Conservation (phyloP, 2,329 filamentous ascomycete species). For the Penicillium sp. region DNA sequence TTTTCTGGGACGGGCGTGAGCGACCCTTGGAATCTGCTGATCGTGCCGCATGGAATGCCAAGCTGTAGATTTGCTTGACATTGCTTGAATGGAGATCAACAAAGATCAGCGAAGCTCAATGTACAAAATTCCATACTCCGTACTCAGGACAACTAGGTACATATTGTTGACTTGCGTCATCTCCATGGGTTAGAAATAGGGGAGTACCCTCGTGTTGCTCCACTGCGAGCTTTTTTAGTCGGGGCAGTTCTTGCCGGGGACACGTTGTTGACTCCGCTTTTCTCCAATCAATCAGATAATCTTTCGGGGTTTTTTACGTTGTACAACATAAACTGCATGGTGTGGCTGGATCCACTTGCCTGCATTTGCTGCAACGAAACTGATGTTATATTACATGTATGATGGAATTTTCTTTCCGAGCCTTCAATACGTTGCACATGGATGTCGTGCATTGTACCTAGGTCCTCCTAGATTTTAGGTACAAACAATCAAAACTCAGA, state of each 20-base stretch:
- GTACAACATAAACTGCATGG: neutral
- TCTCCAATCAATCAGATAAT: slow-evolving; percentile 7
- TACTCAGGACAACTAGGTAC: neutral
- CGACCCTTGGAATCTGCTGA: slow-evolving; percentile 47
- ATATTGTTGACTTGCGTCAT: neutral
- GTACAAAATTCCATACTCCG: slow-evolving; percentile 2
- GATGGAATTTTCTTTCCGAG: too few relatives aligned
- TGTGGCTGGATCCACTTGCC: neutral
- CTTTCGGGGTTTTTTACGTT: neutral
- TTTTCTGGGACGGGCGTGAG: slow-evolving; percentile 51
- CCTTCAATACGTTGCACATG: too few relatives aligned
- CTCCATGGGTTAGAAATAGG: neutral
- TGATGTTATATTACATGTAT: too few relatives aligned
- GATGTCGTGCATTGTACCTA: too few relatives aligned
- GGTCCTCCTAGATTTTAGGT: too few relatives aligned
- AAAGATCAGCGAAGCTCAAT: neutral
- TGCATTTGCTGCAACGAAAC: neutral
- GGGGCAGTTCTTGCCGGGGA: neutral
- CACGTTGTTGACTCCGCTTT: neutral
- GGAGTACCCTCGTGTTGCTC: neutral
- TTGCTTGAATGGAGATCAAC: neutral
- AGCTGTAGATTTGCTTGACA: slow-evolving; percentile 33
- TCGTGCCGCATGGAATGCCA: slow-evolving; percentile 49
- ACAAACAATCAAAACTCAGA: too few relatives aligned
- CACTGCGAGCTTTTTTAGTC: neutral